These are phyloP conservation scores for Solanum clarkiae DNA, from an alignment of 257 asterid species.

Conservation along the genomic window DNA sequence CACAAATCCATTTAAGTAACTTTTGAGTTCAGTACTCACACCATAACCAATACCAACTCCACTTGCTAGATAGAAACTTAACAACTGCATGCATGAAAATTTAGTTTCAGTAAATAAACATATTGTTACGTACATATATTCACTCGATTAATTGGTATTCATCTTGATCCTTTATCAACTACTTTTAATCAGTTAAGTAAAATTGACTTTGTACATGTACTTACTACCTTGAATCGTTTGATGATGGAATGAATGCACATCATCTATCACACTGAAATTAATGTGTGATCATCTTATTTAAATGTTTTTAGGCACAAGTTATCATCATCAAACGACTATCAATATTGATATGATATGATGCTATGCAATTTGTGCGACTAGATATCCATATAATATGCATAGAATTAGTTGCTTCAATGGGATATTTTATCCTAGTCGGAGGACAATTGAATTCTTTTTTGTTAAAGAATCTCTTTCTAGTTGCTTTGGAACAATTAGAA, in stretches of 20 bases:
- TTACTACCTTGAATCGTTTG: background rate
- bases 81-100: slow-evolving; percentile 6
- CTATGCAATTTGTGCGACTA: too few species aligned
- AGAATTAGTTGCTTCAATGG: too few species aligned
- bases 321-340: too few species aligned
- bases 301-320: background rate
- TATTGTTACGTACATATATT: background rate
- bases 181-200: too few species aligned
- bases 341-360: too few species aligned
- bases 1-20: background rate
- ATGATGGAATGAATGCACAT: background rate
- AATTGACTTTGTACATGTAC: too few species aligned
- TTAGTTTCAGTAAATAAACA: background rate
- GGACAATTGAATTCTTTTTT: too few species aligned
- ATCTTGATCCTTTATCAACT: too few species aligned
- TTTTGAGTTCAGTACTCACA: slow-evolving; percentile 21
- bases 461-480: too few species aligned
- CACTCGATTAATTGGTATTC: background rate
- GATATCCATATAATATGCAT: too few species aligned
- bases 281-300: background rate
- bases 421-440: too few species aligned
- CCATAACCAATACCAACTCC: slow-evolving; percentile 70
- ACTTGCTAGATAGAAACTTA: slow-evolving; percentile 34
- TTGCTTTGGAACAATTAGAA: too few species aligned
- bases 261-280: background rate